phyloP scores from a whole-genome alignment of 768 basidiomycete genomes.

The Gymnopilus dilepis region DNA sequence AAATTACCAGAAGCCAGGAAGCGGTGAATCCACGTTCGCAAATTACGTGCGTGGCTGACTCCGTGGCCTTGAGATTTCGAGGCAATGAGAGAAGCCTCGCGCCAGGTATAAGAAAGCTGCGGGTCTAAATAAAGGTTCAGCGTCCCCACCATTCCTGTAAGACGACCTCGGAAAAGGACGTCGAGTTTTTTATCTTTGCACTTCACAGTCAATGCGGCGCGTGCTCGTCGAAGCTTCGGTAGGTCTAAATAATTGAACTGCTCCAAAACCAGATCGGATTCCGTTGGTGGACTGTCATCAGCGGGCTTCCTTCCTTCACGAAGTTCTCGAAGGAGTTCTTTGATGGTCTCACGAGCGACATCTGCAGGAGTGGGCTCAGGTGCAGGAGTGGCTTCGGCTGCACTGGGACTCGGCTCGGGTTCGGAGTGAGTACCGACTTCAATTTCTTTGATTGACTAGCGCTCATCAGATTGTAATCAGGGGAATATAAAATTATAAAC shows the following conservation, averaged over 20 bases:
- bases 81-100: slow-evolving; percentile 32
- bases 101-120: slow-evolving; percentile 36
- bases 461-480: too few species aligned
- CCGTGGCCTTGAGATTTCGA: slow-evolving; percentile 33
- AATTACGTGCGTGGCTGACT: slow-evolving; percentile 30
- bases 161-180: slow-evolving; percentile 32
- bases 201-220: slow-evolving; percentile 23
- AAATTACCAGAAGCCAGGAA: slow-evolving; percentile 27
- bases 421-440: too few species aligned
- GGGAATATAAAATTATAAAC: too few species aligned
- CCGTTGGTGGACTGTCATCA: slow-evolving; percentile 19
- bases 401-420: background rate
- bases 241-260: slow-evolving; percentile 26
- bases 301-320: background rate
- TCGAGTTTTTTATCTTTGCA: slow-evolving; percentile 36
- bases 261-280: slow-evolving; percentile 19
- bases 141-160: slow-evolving; percentile 37
- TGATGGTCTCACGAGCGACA: background rate
- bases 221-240: slow-evolving; percentile 23
- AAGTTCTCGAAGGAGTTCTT: slow-evolving; percentile 12
- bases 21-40: slow-evolving; percentile 36
- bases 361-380: background rate
- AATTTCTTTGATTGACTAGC: too few species aligned
- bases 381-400: too few species aligned
- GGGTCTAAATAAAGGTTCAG: slow-evolving; percentile 42